Conservation (phyloP, 345 rosid species). For the Hibiscus trionum region DNA sequence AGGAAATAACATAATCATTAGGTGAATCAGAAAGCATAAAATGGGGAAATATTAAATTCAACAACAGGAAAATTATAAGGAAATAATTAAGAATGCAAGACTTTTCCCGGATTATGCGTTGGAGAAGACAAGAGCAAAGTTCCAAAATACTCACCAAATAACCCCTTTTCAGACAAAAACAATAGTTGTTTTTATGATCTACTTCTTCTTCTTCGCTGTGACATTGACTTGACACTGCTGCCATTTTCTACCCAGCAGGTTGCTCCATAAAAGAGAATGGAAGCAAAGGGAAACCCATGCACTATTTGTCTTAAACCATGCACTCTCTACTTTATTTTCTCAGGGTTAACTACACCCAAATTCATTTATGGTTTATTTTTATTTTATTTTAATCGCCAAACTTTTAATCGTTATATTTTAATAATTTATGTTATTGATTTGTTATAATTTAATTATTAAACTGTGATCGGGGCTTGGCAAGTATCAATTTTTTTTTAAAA, state of each 20-base stretch:
- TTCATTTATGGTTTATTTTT: no score
- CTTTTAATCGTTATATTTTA: no score
- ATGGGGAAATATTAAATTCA: background rate
- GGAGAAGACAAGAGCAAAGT: constrained; percentile 8
- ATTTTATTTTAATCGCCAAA: no score
- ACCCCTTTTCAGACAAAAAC: constrained; percentile 3
- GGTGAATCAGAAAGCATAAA: background rate
- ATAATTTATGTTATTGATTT: no score
- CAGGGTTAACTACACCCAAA: no score
- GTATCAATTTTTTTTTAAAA: no score
- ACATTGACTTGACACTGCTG: background rate
- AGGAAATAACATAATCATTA: background rate
- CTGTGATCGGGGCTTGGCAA: no score
- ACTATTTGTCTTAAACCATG: background rate
- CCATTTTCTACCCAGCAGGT: background rate
- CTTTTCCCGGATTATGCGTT: constrained; percentile 2
- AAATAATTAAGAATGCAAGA: constrained; percentile 9
- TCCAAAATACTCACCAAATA: background rate
- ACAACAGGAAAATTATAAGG: background rate
- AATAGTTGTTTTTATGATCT: background rate
- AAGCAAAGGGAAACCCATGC: background rate
- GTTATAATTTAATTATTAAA: no score
- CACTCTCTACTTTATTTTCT: background rate
- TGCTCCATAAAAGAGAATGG: background rate
- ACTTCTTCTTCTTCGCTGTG: background rate